Evolutionary conservation across 2,329 filamentous ascomycete genomes (phyloP), one percentile per base, ranked within the genome.

Genomic region (Lojkania enalia): DNA sequence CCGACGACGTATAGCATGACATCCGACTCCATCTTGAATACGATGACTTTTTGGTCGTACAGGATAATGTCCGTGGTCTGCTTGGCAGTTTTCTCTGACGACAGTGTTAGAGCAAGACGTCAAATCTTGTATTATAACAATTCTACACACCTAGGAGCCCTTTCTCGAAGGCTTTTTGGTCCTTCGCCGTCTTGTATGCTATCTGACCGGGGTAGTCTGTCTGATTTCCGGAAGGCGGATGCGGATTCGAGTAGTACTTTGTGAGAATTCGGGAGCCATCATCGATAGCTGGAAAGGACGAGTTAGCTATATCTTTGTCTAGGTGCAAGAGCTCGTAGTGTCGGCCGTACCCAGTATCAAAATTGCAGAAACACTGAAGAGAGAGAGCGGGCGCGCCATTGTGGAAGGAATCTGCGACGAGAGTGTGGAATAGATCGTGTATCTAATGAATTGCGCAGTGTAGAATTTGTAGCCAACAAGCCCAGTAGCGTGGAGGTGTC

Each of bases 21-120:
- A 71, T 99, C 94, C 60, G 88, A 90, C 77, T 99, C 94, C 76
- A 87, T 87, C 83, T 99, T 99, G 80, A 96, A 99, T 40, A 97
- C 86, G 43, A 97, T 90, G 50, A 99, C 87, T 63, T 90, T 84
- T 75, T 95, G 95, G 74, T 99, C 94, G 75, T 96, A 97, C 44
- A 99, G 83, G 60, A 99, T 95, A 62, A 99, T 94, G 75, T 97
- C 94, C 60, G 87, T 90, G 12, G 84, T 91, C 75, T 95, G 90
- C 79, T 97, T 99, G 57, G 88, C 86, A 13, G 94, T 97, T 81
- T 99, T 97, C 64, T 96, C 66, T 67, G 52, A 38, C 25, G n/a
- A n/a, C n/a, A n/a, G n/a, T n/a, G n/a, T n/a, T n/a, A n/a, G n/a
- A n/a, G n/a, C n/a, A n/a, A n/a, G n/a, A n/a, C n/a, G n/a, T n/a